Evolutionary conservation across 2,329 filamentous ascomycete genomes (phyloP), one percentile per base, ranked within the genome.

Genomic region (Didymella arachidicola): DNA sequence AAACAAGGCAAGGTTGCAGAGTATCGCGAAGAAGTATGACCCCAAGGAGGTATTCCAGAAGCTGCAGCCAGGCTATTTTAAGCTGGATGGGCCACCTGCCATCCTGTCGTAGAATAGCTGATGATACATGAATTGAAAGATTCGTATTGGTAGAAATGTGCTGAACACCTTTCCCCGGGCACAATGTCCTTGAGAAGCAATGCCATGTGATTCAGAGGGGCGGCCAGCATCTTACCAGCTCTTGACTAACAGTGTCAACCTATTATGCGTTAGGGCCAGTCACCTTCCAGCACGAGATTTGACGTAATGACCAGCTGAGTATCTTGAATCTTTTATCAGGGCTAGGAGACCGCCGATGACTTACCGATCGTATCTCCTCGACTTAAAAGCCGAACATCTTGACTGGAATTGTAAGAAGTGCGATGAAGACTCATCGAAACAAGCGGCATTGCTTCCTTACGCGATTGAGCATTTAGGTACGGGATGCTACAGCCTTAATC

Each of bases 31-130:
- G 22, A 74, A 70, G 55, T 81, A 80, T 57, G 80, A 82, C 66
- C 78, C 80, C 0, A 60, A 57, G 1, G 65, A 67, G 1, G 72
- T 82, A 1, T 82, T 79, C 53, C 78, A 81, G 65, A 74, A 46
- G 22, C 62, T 79, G 39, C 71, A 78, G 59, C 78, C 78, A 0
- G 80, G 80, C 4, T 76, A 78, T 48, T 82, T 82, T 60, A 82
- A 82, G 66, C 62, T 81, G 27, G 63, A 66, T 18, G 39, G 42
- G 4, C 39, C 51, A 18, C 51, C 51, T 26, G 43, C 51, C n/a
- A 4, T 42, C 7, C 19, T 42, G 39, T 42, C 39, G 22, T 42
- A 39, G 36, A 39, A 39, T 39, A 39, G n/a, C n/a, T 39, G n/a
- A 39, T 18, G 18, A n/a, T 2, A 39, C 2, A 19, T 3, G 16